A percentile compares a stretch with the other conserved stretches of the same genome.
These are phyloP conservation scores for Suillus alpinus DNA, from an alignment of 768 basidiomycete species.

Conservation along the genomic window DNA sequence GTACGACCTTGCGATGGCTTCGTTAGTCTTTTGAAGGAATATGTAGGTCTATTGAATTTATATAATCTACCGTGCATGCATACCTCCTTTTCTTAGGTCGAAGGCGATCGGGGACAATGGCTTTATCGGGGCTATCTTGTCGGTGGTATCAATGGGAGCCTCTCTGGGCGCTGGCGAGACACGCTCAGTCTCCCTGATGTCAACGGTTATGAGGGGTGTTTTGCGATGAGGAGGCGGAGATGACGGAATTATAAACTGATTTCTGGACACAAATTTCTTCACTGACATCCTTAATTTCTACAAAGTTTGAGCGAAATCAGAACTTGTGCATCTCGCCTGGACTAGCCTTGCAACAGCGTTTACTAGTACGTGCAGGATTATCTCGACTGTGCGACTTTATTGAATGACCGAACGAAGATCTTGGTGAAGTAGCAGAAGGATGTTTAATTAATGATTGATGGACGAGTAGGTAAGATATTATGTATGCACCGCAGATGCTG, in stretches of 20 bases:
- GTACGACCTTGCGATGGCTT: slow-evolving; percentile 82
- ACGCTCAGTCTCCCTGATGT: slow-evolving; percentile 61
- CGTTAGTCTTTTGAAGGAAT: slow-evolving; percentile 80
- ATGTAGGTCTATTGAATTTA: slow-evolving; percentile 44
- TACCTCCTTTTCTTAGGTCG: slow-evolving; percentile 40
- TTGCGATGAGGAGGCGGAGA: slow-evolving; percentile 67
- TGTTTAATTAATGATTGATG: background rate
- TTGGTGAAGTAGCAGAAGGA: background rate
- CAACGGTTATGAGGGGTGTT: slow-evolving; percentile 84
- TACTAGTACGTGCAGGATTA: background rate
- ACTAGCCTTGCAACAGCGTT: background rate
- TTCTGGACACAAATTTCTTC: background rate
- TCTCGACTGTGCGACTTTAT: background rate
- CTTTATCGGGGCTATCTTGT: slow-evolving; percentile 82
- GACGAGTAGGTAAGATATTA: background rate
- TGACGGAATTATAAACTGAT: slow-evolving; percentile 21
- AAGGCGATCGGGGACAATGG: slow-evolving; percentile 78
- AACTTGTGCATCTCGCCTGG: background rate
- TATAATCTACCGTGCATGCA: background rate
- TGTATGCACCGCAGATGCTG: background rate
- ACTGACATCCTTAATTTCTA: background rate
- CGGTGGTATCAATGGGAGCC: slow-evolving; percentile 62
- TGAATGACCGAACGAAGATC: background rate
- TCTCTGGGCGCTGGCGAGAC: slow-evolving; percentile 88
- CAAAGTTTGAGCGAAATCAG: background rate